A percentile compares a stretch with the other conserved stretches of the same genome.
Conservation (phyloP, 441 rosid genomes). For the Erodium texanum region DNA sequence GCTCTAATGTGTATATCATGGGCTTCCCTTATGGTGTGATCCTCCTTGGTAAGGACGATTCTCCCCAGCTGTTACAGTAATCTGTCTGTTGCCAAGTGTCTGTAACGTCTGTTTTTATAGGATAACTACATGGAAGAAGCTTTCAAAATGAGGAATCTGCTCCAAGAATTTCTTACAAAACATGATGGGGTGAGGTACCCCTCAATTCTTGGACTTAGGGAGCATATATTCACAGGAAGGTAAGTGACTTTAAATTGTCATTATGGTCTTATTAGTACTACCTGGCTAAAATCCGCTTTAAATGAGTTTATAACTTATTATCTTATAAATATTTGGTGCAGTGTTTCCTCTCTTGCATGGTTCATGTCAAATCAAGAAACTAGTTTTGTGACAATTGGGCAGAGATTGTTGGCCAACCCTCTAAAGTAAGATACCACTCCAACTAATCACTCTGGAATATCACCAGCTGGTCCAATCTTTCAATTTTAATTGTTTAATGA, state of each 20-base stretch:
- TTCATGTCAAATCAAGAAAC: constrained; percentile 99
- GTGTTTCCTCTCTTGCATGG: constrained; percentile 99
- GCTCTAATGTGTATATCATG: no score
- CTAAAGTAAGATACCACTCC: constrained; percentile 51
- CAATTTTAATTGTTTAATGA: background rate
- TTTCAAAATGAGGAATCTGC: constrained; percentile 91
- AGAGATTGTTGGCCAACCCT: constrained; percentile 92
- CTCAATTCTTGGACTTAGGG: constrained; percentile 94
- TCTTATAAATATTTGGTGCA: constrained; percentile 30
- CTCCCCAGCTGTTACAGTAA: no score
- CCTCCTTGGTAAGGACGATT: no score
- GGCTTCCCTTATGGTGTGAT: no score
- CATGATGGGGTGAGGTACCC: constrained; percentile 93
- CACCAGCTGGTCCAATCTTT: background rate
- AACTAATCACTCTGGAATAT: background rate
- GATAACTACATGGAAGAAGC: constrained; percentile 99
- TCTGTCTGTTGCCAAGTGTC: constrained; percentile 5
- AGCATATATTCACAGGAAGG: constrained; percentile 99
- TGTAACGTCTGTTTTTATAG: constrained; percentile 27
- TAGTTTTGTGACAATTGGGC: constrained; percentile 98
- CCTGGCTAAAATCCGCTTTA: constrained; percentile 3
- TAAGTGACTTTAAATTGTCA: constrained; percentile 19
- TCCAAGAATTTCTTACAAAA: constrained; percentile 88
- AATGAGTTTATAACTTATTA: constrained; percentile 12
- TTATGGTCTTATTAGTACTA: no score